phyloP scores from a whole-genome alignment of 108 stramenopile species.

The Cyclotella kingstonii region DNA sequence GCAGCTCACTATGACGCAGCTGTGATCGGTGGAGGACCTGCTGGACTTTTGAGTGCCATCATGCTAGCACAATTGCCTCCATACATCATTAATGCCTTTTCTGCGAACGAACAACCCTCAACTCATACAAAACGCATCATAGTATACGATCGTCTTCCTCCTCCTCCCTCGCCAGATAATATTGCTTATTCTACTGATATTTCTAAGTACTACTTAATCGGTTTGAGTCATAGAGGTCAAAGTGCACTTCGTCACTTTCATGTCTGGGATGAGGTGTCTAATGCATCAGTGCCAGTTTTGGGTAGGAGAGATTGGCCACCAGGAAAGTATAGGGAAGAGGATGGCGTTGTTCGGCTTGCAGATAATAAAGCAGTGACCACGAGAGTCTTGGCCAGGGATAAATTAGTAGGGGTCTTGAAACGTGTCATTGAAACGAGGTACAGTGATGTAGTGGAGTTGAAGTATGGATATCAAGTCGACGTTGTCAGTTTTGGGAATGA shows the following conservation, averaged over 20 bases:
- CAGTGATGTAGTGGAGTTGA: conserved; percentile 21
- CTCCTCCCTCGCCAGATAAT: conserved; percentile 28
- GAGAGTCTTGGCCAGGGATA: conserved; percentile 39
- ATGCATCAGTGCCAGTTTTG: conserved; percentile 35
- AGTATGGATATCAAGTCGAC: conserved; percentile 36
- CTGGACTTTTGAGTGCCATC: conserved; percentile 29
- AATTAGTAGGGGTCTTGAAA: conserved; percentile 37
- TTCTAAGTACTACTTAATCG: conserved; percentile 47
- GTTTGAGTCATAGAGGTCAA: conserved; percentile 61
- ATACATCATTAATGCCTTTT: not conserved
- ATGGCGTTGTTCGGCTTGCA: conserved; percentile 28
- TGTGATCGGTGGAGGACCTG: conserved; percentile 41
- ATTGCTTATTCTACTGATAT: conserved; percentile 23
- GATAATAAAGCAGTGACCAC: conserved; percentile 21
- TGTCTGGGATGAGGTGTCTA: conserved; percentile 34
- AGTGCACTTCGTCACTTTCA: conserved; percentile 42
- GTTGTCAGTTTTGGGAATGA: conserved; percentile 30
- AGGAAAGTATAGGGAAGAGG: conserved; percentile 23
- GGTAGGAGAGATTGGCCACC: conserved; percentile 63
- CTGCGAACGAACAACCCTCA: not conserved
- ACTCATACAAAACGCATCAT: too few species aligned
- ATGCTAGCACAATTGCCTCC: conserved; percentile 31
- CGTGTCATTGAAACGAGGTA: conserved; percentile 14
- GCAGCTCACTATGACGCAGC: conserved; percentile 17
- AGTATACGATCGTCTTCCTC: conserved; percentile 40